Evolutionary conservation across 257 asterid genomes (phyloP).

Genomic region (Buddleja alternifolia): DNA sequence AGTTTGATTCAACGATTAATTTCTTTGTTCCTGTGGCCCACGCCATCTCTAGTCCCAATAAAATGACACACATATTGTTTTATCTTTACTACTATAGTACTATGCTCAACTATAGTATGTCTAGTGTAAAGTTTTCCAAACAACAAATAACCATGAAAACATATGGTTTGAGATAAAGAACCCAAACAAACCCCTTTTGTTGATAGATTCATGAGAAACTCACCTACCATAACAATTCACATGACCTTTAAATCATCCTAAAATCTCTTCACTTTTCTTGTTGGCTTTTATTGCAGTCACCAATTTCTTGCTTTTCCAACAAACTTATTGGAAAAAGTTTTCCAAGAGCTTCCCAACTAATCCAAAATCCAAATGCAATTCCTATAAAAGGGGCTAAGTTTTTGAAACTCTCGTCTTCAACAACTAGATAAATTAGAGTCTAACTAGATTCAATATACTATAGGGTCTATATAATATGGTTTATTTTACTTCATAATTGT

Average conservation of each 20-base stretch:
- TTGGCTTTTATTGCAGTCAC: constrained; percentile 54
- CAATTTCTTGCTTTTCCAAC: constrained; percentile 47
- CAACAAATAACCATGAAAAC: no score
- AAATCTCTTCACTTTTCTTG: constrained; percentile 25
- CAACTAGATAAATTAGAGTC: neutral
- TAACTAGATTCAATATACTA: no score
- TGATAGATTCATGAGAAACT: constrained; percentile 29
- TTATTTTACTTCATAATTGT: constrained; percentile 17
- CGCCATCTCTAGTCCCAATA: no score
- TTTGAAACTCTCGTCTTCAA: constrained; percentile 19
- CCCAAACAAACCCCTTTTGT: neutral
- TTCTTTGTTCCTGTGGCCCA: no score
- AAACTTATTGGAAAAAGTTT: constrained; percentile 26
- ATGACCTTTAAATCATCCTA: constrained; percentile 33
- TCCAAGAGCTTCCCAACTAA: constrained; percentile 24
- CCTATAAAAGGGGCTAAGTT: constrained; percentile 29
- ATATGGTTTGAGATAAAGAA: no score
- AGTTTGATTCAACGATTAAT: no score
- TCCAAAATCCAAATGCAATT: constrained; percentile 13
- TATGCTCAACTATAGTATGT: neutral
- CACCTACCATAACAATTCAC: constrained; percentile 45
- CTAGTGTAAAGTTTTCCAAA: constrained; percentile 1
- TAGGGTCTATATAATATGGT: no score
- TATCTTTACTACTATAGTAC: neutral
- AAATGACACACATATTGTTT: no score